These are phyloP conservation scores for Arthrobotrys conoides DNA, from an alignment of 2,329 filamentous ascomycete species.

Conservation along the genomic window DNA sequence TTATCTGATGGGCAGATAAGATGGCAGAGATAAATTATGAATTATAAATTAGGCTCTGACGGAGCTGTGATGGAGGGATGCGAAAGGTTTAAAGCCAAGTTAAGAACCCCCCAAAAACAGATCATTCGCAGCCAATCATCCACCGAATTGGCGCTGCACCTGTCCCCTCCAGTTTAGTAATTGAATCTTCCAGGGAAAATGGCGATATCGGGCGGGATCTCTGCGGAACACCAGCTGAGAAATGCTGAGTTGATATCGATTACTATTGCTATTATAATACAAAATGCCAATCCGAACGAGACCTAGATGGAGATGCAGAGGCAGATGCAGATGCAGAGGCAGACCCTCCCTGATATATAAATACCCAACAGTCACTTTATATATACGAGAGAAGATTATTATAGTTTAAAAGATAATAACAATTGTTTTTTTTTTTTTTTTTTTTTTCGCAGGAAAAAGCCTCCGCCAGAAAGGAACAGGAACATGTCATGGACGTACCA, in stretches of 20 bases:
- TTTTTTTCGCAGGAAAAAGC: conserved; percentile 17
- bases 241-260: conserved; percentile 15
- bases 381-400: too few species aligned
- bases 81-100: conserved; percentile 8
- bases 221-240: conserved; percentile 12
- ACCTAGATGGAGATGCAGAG: not conserved
- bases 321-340: not conserved
- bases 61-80: too few species aligned
- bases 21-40: conserved; percentile 14
- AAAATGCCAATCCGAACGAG: not conserved
- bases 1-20: conserved; percentile 60
- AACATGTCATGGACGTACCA: conserved; percentile 52
- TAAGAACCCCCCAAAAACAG: conserved; percentile 2
- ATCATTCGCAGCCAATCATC: conserved; percentile 10
- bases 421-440: not conserved
- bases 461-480: conserved; percentile 6
- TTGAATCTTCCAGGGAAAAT: conserved; percentile 12
- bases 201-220: conserved; percentile 25
- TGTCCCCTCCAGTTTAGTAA: conserved; percentile 6
- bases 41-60: not conserved
- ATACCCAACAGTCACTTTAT: too few species aligned
- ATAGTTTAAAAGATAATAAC: not conserved
- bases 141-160: conserved; percentile 10
- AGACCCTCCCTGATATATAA: not conserved
- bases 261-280: conserved; percentile 1